phyloP scores from a whole-genome alignment of 495 filamentous ascomycete genomes.

The Corynascus novoguineensis region DNA sequence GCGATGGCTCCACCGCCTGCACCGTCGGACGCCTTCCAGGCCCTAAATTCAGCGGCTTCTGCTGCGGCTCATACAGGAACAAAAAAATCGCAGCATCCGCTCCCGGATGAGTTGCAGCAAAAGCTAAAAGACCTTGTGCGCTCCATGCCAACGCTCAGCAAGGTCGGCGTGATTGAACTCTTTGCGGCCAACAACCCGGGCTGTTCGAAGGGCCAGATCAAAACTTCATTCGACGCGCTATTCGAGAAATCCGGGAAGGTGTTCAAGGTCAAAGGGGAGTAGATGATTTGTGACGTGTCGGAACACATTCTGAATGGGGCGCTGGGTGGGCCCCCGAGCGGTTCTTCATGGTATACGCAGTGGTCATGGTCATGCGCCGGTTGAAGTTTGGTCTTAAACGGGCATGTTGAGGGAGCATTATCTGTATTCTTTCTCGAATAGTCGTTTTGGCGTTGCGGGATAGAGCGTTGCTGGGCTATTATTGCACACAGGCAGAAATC shows the following conservation, averaged over 20 bases:
- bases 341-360: neutral
- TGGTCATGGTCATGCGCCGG: neutral
- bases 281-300: neutral
- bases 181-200: conserved; percentile 21
- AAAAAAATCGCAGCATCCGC: conserved; percentile 22
- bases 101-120: conserved; percentile 20
- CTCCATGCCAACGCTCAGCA: conserved; percentile 24
- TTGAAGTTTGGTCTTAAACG: neutral
- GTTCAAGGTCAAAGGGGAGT: conserved; percentile 24
- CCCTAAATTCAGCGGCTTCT: conserved; percentile 8
- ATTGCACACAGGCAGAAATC: no score
- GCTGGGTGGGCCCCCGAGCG: neutral
- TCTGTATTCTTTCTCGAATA: neutral
- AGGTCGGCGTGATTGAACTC: conserved; percentile 27
- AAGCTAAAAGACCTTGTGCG: conserved; percentile 26
- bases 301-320: neutral
- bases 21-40: conserved; percentile 25
- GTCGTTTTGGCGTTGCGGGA: neutral
- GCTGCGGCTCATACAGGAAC: neutral
- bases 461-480: neutral
- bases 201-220: conserved; percentile 21
- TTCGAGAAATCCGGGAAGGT: conserved; percentile 20
- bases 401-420: neutral
- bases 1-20: conserved; percentile 11
- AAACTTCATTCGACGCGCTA: conserved; percentile 25